Base-by-base conservation (phyloP, 441 rosid species). In the Populus trichocarpa region DNA sequence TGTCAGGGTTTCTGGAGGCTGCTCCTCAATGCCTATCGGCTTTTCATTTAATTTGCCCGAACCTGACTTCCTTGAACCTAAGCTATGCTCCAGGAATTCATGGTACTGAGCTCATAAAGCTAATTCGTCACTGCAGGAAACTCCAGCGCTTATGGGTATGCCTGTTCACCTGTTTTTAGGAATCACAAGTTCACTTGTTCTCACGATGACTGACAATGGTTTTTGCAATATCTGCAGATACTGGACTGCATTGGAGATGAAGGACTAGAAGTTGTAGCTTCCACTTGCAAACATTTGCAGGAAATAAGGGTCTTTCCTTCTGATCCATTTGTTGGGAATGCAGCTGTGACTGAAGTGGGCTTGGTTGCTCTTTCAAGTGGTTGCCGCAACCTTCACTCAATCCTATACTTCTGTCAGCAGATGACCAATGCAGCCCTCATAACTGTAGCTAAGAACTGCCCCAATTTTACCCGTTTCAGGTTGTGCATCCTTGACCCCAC, bases 341-440 rank as follows among this genome's bases (percentile, higher is more conserved):
- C 89, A 40, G 85, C 91, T 38, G 98, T 96, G 71, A 94, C 98
- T 0, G 99, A 96, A 77, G 90, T 84, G 32, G 98, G 99, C 71
- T 87, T 96, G 76, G 95, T 96, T 0, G 95, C 95, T 2, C 87
- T 96, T 38, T 91, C 99, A 25, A 83, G 77, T 33, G 99, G 99
- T 33, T 95, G 99, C 80, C 90, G 88, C 1, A 95, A 90, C 89
- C 98, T 95, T 65, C 84, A 91, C 65, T 95, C 99, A 3, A 80
- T 95, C 78, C 89, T 95, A 11, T 95, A 95, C 85, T 95, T 95
- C 85, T 95, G 99, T 82, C 86, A 89, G 84, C 99, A 91, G 87
- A 93, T 95, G 98, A 92, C 99, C 10, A 95, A 95, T 81, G 93
- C 90, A n/a, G 99, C 99, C 71, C 92, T 95, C 53, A 86, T 85